These are phyloP conservation scores for Kondoa malvinella DNA, from an alignment of 768 basidiomycete genomes.

Conservation along the genomic window DNA sequence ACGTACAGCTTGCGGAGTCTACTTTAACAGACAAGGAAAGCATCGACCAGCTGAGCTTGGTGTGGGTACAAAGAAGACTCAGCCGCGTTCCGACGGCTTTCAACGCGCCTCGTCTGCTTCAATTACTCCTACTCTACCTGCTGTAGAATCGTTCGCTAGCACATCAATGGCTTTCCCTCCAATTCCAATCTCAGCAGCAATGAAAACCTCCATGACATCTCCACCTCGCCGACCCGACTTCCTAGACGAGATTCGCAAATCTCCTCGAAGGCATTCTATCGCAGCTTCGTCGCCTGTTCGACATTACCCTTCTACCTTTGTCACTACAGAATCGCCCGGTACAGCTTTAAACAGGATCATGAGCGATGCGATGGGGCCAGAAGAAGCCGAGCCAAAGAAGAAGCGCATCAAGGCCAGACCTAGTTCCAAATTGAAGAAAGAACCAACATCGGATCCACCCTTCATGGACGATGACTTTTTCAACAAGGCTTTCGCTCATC, in stretches of 20 bases:
- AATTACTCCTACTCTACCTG: neutral
- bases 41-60: neutral
- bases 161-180: neutral
- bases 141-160: neutral
- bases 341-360: neutral
- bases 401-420: neutral
- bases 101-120: neutral
- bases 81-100: neutral
- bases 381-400: neutral
- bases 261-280: neutral
- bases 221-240: neutral
- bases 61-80: neutral
- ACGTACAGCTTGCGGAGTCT: conserved; percentile 2
- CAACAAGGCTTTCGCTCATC: neutral
- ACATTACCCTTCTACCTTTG: neutral
- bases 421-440: neutral
- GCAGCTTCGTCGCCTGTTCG: neutral
- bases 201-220: neutral
- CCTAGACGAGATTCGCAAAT: neutral
- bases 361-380: neutral
- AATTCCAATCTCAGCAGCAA: neutral
- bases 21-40: neutral
- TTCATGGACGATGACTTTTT: neutral
- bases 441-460: neutral
- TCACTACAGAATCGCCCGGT: neutral